Conservation (phyloP, 2,329 filamentous ascomycete genomes). For the Mycocentrospora acerina region DNA sequence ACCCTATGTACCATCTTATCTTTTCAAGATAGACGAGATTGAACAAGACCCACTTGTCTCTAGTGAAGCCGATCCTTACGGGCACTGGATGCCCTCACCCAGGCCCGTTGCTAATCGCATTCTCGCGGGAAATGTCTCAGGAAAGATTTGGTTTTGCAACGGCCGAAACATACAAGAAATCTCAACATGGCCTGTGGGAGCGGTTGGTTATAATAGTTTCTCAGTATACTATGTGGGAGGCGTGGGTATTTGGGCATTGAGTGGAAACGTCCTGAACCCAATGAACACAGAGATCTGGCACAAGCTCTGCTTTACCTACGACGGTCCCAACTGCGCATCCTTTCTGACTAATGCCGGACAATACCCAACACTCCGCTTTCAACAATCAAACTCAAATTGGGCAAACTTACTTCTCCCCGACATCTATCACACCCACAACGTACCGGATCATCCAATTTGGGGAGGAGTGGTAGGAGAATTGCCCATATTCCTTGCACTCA, state of each 20-base stretch:
- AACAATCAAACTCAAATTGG: slow-evolving; percentile 17
- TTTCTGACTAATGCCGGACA: slow-evolving; percentile 25
- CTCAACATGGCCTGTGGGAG: background rate
- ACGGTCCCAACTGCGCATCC: slow-evolving; percentile 13
- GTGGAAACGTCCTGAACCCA: slow-evolving; percentile 14
- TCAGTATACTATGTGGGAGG: slow-evolving; percentile 25
- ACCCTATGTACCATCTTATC: slow-evolving; percentile 11
- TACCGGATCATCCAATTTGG: background rate
- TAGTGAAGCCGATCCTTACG: background rate
- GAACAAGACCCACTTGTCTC: slow-evolving; percentile 7
- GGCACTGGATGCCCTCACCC: slow-evolving; percentile 20
- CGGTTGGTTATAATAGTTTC: slow-evolving; percentile 8
- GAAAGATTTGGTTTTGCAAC: slow-evolving; percentile 19
- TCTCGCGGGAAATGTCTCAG: slow-evolving; percentile 3
- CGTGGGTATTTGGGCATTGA: slow-evolving; percentile 23
- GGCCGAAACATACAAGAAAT: slow-evolving; percentile 8
- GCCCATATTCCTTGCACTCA: slow-evolving; percentile 33
- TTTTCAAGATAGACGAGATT: slow-evolving; percentile 33
- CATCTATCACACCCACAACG: slow-evolving; percentile 22
- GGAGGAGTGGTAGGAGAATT: slow-evolving; percentile 36
- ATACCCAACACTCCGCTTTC: slow-evolving; percentile 10
- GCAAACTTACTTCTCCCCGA: slow-evolving; percentile 23
- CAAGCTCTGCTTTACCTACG: slow-evolving; percentile 26
- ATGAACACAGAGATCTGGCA: slow-evolving; percentile 13
- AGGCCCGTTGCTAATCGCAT: slow-evolving; percentile 2